Evolutionary conservation across 352 stramenopile species (phyloP), one percentile per base, ranked within the genome.

Genomic region (Globisporangium middletonii): DNA sequence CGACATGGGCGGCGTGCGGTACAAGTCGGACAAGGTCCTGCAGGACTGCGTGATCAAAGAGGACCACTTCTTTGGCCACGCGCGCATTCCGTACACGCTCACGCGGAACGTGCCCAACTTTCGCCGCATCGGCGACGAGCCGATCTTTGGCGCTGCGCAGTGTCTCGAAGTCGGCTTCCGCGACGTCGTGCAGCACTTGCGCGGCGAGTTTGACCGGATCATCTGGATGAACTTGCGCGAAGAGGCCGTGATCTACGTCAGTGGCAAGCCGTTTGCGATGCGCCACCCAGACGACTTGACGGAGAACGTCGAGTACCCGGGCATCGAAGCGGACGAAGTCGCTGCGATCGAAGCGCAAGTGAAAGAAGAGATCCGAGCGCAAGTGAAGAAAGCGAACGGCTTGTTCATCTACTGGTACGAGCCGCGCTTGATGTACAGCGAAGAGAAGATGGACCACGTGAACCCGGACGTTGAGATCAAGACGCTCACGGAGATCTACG

Each of bases 141-240:
- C 87, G 9, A 89, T 96, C 58, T 97, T 96, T 55, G 86, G 88
- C 8, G 83, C 78, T 11, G 83, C 88, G 1, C 83, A 95, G 59
- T 89, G 73, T 50, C 66, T 92, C 15, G 83, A 94, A 57, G 64
- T 74, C 41, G 85, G 85, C 2, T 87, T 95, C 30, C 54, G 65
- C 1, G 83, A 93, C 44, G 83, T 93, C 3, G 64, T 92, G 18
- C 47, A 72, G 16, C 61, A 88, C 57, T 69, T 92, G 50, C 65
- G 72, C 27, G 58, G 58, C 3, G 68, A 80, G 19, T 87, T 84
- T 37, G 80, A 85, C 41, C 79, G 77, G 27, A 82, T 78, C 8
- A 92, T 95, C 26, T 97, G 88, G 87, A 92, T 95, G 63, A 97
- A 97, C 50, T 64, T 97, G 50, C 83, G 89, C 4, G 87, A 96